phyloP scores from a whole-genome alignment of 1,284 basidiomycete genomes.

The Abortiporus biennis region DNA sequence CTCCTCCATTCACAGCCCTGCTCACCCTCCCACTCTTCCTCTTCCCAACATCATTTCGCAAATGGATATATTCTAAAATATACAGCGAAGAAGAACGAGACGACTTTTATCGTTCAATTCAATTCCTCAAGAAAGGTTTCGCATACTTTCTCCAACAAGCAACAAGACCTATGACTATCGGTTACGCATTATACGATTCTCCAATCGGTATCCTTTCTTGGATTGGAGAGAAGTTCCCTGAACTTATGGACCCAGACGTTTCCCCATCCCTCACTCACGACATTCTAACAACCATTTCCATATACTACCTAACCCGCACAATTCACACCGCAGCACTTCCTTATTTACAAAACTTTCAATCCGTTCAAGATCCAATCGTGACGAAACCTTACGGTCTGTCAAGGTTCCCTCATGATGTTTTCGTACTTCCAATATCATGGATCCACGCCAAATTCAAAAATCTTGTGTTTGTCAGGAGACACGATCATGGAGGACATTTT shows the following conservation, averaged over 20 bases:
- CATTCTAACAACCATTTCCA: constrained; percentile 12
- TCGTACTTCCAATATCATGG: constrained; percentile 7
- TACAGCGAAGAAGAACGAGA: constrained; percentile 10
- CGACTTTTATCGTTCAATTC: constrained; percentile 4
- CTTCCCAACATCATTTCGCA: constrained; percentile 9
- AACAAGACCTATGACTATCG: constrained; percentile 11
- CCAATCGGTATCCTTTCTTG: constrained; percentile 11
- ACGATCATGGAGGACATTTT: constrained; percentile 11
- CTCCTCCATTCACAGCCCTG: constrained; percentile 8
- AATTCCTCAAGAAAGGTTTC: constrained; percentile 6
- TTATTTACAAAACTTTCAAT: constrained; percentile 8
- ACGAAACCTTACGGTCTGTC: constrained; percentile 8
- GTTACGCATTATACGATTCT: constrained; percentile 9
- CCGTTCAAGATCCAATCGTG: constrained; percentile 1
- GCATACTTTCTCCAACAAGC: constrained; percentile 11
- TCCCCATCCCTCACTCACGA: constrained; percentile 2
- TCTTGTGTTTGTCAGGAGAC: constrained; percentile 5
- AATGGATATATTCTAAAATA: constrained; percentile 13
- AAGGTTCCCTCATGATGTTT: constrained; percentile 8
- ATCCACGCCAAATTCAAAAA: constrained; percentile 4
- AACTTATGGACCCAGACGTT: constrained; percentile 10
- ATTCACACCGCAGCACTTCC: constrained; percentile 9
- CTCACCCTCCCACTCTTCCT: constrained; percentile 12
- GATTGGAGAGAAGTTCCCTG: constrained; percentile 13
- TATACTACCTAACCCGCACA: constrained; percentile 12